These are phyloP conservation scores for Sugiyamaella neomexicana DNA, from an alignment of 1,139 yeast species.

Conservation along the genomic window DNA sequence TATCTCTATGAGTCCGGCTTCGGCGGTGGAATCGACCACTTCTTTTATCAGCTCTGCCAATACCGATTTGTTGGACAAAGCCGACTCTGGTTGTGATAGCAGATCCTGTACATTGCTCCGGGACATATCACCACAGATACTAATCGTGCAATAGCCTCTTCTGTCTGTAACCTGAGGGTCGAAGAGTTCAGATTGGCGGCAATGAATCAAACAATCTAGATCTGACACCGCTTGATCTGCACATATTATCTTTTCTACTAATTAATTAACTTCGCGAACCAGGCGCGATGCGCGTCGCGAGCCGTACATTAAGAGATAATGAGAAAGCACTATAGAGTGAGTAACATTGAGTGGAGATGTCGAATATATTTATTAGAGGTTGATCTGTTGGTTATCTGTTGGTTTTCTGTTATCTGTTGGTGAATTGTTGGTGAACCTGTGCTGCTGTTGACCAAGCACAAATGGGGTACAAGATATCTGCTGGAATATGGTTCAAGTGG, in stretches of 20 bases:
- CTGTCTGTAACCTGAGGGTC: neutral
- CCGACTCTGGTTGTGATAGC: slow-evolving; percentile 20
- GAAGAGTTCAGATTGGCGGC: neutral
- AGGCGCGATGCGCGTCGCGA: neutral
- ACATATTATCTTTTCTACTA: neutral
- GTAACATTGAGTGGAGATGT: too few species aligned
- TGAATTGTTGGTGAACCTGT: too few species aligned
- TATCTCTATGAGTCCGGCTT: slow-evolving; percentile 6
- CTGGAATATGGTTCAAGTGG: too few species aligned
- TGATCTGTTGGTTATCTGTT: too few species aligned
- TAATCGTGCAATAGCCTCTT: neutral
- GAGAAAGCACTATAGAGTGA: too few species aligned
- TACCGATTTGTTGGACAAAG: slow-evolving; percentile 18
- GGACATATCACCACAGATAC: neutral
- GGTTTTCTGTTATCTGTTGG: too few species aligned
- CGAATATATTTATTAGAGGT: too few species aligned
- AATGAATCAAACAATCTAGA: too few species aligned
- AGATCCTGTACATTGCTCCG: slow-evolving; percentile 12
- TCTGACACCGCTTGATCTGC: neutral
- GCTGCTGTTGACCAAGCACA: too few species aligned
- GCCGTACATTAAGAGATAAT: too few species aligned
- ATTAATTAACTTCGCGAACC: neutral
- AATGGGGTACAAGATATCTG: too few species aligned
- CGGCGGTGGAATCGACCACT: slow-evolving; percentile 11
- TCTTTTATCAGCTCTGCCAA: slow-evolving; percentile 19